Evolutionary conservation across 768 basidiomycete genomes (phyloP), one percentile per base, ranked within the genome.

Genomic region (Candolleomyces aberdarensis): DNA sequence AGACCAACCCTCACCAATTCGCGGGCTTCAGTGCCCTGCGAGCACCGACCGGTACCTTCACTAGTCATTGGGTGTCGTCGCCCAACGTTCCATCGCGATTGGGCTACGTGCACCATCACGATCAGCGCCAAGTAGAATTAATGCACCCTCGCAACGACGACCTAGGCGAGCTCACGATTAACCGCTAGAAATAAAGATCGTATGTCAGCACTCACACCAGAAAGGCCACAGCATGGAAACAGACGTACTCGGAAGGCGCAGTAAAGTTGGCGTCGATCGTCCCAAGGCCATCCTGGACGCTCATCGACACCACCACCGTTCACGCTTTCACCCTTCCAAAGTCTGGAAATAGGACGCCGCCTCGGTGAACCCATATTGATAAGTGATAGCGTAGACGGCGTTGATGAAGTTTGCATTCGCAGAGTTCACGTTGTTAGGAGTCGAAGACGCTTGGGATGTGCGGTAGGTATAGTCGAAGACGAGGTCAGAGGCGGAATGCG

Each of bases 21-120:
- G 43, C 85, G 85, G 8, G 85, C 78, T 67, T 88, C 86, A 44
- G 78, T 77, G 46, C 79, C 83, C 68, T 85, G 84, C 61, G 88
- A 74, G 73, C 87, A 89, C 19, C 83, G 75, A 51, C 81, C 82
- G 29, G 81, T 81, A 51, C 80, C 82, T 47, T 81, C 81, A 40
- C 82, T 81, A n/a, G 82, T 83, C 76, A 83, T 71, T 74, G 79
- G 32, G 78, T 78, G 58, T 86, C 86, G 66, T 85, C 85, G 65
- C 86, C 83, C 52, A 88, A 69, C 20, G 85, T 81, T 15, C 70
- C 70, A 44, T 72, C 71, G 32, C 70, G 66, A 26, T 66, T 62
- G 31, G 69, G 69, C 65, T 67, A n/a, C 22, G n/a, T 32, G 3
- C 19, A 19, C 20, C 8, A 57, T 14, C 15, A 19, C 13, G 11